Base-by-base conservation (phyloP, 164 flowering plant genomes). In the Vitis labrusca region DNA sequence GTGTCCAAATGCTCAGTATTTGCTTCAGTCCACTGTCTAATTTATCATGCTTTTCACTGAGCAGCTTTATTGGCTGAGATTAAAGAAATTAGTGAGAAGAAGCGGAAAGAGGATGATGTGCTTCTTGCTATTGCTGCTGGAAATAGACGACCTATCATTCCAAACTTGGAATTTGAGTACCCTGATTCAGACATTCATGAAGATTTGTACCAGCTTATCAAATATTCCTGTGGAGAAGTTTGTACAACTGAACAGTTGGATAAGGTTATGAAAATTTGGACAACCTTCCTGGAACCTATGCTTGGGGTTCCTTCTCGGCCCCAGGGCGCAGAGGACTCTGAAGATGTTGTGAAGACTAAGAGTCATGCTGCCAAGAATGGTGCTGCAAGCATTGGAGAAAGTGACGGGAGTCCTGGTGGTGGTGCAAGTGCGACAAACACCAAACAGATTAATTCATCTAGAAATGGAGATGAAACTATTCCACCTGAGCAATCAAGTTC, bases 181-280 rank as follows among this genome's bases (percentile, higher is more conserved):
- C 71, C 83, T 66, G 98, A 90, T 83, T 66, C 83, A 27, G 92
- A 84, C 19, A 83, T 95, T 66, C 94, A 93, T 72, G 97, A 93
- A 77, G 97, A 93, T 71, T 58, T 95, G 7, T 91, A 89, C 73
- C 88, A 88, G 74, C 87, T 92, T 10, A 83, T 92, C 56, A 91
- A 89, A 64, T 91, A 83, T 79, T 86, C 91, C 23, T 89, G 94
- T 77, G 87, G 81, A 51, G 97, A 95, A 81, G 85, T 87, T 68
- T 90, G 94, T 80, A 72, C 97, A n/a, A 80, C 82, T 50, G 97
- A 96, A 64, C 97, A 91, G 79, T 68, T 86, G 72, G 91, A 90
- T 74, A 95, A 86, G 78, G 94, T 92, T 50, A 86, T 91, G 98
- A 91, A 84, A 81, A 74, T 95, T n/a, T 95, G 98, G 97, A 88